Base-by-base conservation (phyloP, 208 protist species). In the Leptomonas pyrrhocoris region DNA sequence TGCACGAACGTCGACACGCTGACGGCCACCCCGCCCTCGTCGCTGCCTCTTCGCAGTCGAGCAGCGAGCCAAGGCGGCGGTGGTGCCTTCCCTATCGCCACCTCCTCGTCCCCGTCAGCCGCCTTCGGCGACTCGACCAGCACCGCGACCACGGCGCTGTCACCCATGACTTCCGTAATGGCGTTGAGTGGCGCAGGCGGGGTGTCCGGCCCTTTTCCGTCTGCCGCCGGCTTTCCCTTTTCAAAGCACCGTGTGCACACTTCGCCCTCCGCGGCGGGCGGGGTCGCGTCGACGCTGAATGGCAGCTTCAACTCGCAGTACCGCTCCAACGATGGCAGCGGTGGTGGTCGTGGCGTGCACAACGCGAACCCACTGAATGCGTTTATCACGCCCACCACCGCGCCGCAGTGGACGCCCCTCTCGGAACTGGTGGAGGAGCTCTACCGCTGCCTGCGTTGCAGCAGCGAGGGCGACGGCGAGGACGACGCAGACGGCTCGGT, bases 331-430 rank as follows among this genome's bases (percentile, higher is more conserved):
- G 28, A 36, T 64, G n/a, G 61, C 63, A 15, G 43, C 61, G 25
- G 18, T n/a, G 34, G 28, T 43, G n/a, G 45, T 4, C 48, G 23
- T 12, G 28, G 30, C 53, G 0, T 40, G 36, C 42, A 38, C 34
- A 57, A 45, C 61, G 34, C 66, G 57, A 45, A 73, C 50, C 69
- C 61, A 57, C 54, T 90, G 19, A 94, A 94, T 73, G 79, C 74
- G 36, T 94, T 94, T 46, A 84, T 94, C 42, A 92, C 89, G 12
- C 84, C 85, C 19, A 63, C 77, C 28, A 72, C 76, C 18, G 79
- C 67, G 43, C 81, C 80, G 51, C 62, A 77, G 42, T 94, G 86
- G 86, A 85, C 77, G 34, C 74, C 86, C 28, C 76, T 94, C 57
- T 74, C 83, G 46, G 80, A 77, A n/a, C 76, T 94, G 61, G 78